phyloP scores from a whole-genome alignment of 306 rosid genomes.

The Macrotyloma uniflorum region DNA sequence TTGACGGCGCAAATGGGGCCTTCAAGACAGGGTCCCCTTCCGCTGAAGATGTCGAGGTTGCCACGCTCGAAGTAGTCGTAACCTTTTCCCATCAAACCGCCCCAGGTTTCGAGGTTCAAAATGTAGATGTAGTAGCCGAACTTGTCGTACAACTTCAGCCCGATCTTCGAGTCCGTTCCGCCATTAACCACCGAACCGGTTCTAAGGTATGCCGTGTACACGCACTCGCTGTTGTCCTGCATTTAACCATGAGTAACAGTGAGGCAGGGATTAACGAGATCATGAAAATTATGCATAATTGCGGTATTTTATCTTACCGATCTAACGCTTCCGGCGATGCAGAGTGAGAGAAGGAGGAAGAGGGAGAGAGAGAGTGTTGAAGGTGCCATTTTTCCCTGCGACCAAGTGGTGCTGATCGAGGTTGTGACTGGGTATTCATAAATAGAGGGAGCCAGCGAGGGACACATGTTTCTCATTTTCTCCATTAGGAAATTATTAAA shows the following conservation, averaged over 20 bases:
- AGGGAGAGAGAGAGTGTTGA: constrained; percentile 19
- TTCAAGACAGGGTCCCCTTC: constrained; percentile 65
- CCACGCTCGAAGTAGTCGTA: constrained; percentile 87
- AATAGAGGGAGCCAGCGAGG: background rate
- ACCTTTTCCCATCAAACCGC: constrained; percentile 69
- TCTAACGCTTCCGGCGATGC: constrained; percentile 40
- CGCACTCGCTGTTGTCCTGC: constrained; percentile 69
- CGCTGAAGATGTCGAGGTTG: constrained; percentile 88
- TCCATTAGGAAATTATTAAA: background rate
- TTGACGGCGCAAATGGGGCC: constrained; percentile 72
- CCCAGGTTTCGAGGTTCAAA: constrained; percentile 63
- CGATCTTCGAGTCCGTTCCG: constrained; percentile 73
- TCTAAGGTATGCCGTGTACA: constrained; percentile 62
- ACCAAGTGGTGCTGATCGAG: background rate
- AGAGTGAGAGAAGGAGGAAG: constrained; percentile 36
- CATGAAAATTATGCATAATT: no score
- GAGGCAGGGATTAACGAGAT: background rate
- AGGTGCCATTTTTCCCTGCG: constrained; percentile 37
- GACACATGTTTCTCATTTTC: background rate
- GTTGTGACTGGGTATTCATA: background rate
- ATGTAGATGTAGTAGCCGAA: constrained; percentile 63
- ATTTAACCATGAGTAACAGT: background rate
- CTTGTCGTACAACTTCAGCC: constrained; percentile 53
- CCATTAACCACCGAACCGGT: constrained; percentile 79
- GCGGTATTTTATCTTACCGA: constrained; percentile 39